Percentiles rank a stretch among this genome's conserved stretches.
These are phyloP conservation scores for Mycena sp. DNA, from an alignment of 1,284 basidiomycete genomes.

Conservation along the genomic window DNA sequence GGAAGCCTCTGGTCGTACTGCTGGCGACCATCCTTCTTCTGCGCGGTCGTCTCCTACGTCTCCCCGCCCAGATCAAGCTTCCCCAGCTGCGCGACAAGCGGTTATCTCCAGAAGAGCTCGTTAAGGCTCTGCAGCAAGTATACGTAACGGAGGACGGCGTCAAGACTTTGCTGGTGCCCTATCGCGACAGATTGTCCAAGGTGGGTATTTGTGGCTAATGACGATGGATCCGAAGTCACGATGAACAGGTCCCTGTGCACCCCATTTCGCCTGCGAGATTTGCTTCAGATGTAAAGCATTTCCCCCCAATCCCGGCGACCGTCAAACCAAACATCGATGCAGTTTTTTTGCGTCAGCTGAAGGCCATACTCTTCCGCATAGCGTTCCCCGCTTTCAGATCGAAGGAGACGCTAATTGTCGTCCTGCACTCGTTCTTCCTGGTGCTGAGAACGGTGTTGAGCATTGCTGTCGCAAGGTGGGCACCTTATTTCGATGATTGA, in stretches of 20 bases:
- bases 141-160: constrained; percentile 68
- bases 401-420: constrained; percentile 82
- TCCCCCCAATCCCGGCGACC: constrained; percentile 58
- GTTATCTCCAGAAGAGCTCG: constrained; percentile 55
- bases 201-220: constrained; percentile 42
- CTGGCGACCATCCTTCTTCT: constrained; percentile 53
- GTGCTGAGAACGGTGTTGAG: constrained; percentile 88
- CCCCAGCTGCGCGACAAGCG: constrained; percentile 35
- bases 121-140: constrained; percentile 61
- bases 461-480: constrained; percentile 76
- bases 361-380: constrained; percentile 77
- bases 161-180: constrained; percentile 74
- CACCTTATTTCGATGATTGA: not conserved
- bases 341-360: constrained; percentile 83
- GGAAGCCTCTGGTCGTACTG: constrained; percentile 39
- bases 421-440: constrained; percentile 89
- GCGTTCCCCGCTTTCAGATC: constrained; percentile 78
- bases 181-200: constrained; percentile 68
- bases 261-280: constrained; percentile 57
- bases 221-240: not conserved
- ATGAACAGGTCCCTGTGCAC: constrained; percentile 53
- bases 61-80: constrained; percentile 42
- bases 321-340: constrained; percentile 80
- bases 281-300: constrained; percentile 56
- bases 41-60: constrained; percentile 52